These are phyloP conservation scores for Mortierella sp. DNA, from an alignment of 371 early-diverging fungal species.

Conservation along the genomic window DNA sequence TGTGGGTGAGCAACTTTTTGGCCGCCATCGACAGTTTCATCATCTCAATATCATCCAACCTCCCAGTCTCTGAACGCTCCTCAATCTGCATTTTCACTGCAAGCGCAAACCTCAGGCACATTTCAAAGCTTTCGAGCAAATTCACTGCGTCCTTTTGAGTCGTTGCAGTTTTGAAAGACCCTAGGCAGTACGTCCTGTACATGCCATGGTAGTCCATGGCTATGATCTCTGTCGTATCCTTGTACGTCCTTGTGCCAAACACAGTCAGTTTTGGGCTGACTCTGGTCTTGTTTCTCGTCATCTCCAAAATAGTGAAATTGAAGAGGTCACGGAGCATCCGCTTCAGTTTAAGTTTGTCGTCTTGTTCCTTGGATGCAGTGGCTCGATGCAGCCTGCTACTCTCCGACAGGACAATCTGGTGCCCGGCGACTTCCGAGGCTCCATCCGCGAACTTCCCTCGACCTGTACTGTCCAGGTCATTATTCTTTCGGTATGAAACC, in stretches of 20 bases:
- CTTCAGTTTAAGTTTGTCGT: slow-evolving; percentile 28
- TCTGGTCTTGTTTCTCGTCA: slow-evolving; percentile 20
- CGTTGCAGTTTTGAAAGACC: slow-evolving; percentile 19
- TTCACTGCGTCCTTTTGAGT: slow-evolving; percentile 2
- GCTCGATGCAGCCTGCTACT: slow-evolving; percentile 26
- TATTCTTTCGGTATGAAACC: slow-evolving; percentile 19
- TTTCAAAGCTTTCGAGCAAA: slow-evolving; percentile 25
- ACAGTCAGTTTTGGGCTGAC: slow-evolving; percentile 21
- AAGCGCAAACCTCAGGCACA: slow-evolving; percentile 30
- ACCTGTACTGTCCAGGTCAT: slow-evolving; percentile 17
- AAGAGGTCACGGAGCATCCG: slow-evolving; percentile 31
- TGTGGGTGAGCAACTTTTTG: slow-evolving; percentile 17
- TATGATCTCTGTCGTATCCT: slow-evolving; percentile 28
- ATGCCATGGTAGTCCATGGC: slow-evolving; percentile 33
- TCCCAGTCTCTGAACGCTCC: slow-evolving; percentile 21
- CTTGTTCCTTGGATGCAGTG: slow-evolving; percentile 16
- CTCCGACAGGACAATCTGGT: slow-evolving; percentile 29
- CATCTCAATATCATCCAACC: slow-evolving; percentile 12
- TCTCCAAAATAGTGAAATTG: slow-evolving; percentile 28
- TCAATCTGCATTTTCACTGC: slow-evolving; percentile 16
- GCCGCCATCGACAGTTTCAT: slow-evolving; percentile 24
- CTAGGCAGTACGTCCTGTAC: slow-evolving; percentile 28
- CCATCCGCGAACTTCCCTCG: slow-evolving; percentile 40
- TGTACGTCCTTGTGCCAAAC: slow-evolving; percentile 28
- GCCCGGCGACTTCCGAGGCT: slow-evolving; percentile 19